Base-by-base conservation (phyloP, 2,329 filamentous ascomycete genomes). In the Aschersonia sp. region DNA sequence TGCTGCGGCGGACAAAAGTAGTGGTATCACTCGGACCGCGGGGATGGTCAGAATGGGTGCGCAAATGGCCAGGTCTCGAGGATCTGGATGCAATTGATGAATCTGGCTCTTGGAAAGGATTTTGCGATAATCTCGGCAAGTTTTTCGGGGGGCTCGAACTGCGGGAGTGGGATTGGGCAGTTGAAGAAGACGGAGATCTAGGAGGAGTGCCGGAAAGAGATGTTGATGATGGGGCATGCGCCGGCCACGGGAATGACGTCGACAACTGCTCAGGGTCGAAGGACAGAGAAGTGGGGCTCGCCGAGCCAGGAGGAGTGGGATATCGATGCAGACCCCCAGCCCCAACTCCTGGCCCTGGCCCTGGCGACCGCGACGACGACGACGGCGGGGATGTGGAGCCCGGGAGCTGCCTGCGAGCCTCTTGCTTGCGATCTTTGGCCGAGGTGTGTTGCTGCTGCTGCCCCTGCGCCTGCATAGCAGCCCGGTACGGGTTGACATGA, bases 281-380 rank as follows among this genome's bases (percentile, higher is more conserved):
- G 47, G 42, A 14, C 32, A 3, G 9, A 4, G 14, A 67, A 14
- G 69, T 69, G 14, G 76, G 75, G 54, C 70, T 76, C 49, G 70
- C 70, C 9, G 77, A 79, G 30, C 66, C 60, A 43, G 75, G 77
- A 33, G 75, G 75, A 48, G 72, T 75, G n/a, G 46, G 50, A 46
- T 51, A 48, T 30, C 12, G 40, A n/a, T 46, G 35, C 10, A 42
- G 41, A 30, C 22, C 22, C 22, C 22, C 22, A 22, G 22, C 22
- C 22, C 22, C 22, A 3, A 22, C 22, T 22, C 22, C 22, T 22
- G 22, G 22, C 22, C 22, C 22, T 22, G 22, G 2, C 22, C 22
- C 22, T 22, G 22, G 22, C 22, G 22, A 22, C 22, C 22, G 22
- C 22, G 22, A 22, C 22, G 22, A 22, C 22, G 2, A 22, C 22